Evolutionary conservation across 345 rosid genomes (phyloP).

Genomic region (Capsella bursapastoris): DNA sequence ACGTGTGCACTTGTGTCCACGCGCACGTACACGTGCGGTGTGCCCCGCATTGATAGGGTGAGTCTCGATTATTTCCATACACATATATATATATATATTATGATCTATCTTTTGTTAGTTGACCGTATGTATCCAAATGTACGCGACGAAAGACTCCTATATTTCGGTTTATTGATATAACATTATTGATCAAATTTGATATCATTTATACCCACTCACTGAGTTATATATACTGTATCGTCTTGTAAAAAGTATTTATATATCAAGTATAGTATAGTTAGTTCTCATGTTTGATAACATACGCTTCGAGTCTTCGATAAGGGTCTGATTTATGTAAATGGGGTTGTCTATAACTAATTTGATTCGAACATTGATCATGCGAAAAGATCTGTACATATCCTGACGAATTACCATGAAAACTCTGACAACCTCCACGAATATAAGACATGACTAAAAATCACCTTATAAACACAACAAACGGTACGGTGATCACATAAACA

Average conservation of each 20-base stretch:
- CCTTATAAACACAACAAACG: neutral
- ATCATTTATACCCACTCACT: neutral
- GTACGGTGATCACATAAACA: neutral
- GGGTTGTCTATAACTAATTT: no score
- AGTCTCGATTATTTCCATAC: conserved; percentile 16
- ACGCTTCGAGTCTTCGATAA: neutral
- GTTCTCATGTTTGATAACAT: conserved; percentile 1
- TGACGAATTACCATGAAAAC: neutral
- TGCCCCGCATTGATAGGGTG: neutral
- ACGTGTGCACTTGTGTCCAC: conserved; percentile 41
- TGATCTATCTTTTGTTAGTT: neutral
- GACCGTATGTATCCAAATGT: neutral
- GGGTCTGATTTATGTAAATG: neutral
- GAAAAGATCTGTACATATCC: neutral
- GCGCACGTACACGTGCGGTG: conserved; percentile 44
- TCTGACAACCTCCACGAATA: conserved; percentile 1
- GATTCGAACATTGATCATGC: neutral
- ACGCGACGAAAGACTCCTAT: conserved; percentile 20
- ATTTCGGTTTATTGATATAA: conserved; percentile 10
- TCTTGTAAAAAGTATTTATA: neutral
- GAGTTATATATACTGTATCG: neutral
- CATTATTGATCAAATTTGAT: conserved; percentile 10
- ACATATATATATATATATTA: neutral
- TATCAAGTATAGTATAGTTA: neutral
- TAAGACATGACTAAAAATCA: neutral